A percentile compares a stretch with the other conserved stretches of the same genome.
Conservation (phyloP, 139 green algal genomes). For the Chlamydomonas schloesseri region DNA sequence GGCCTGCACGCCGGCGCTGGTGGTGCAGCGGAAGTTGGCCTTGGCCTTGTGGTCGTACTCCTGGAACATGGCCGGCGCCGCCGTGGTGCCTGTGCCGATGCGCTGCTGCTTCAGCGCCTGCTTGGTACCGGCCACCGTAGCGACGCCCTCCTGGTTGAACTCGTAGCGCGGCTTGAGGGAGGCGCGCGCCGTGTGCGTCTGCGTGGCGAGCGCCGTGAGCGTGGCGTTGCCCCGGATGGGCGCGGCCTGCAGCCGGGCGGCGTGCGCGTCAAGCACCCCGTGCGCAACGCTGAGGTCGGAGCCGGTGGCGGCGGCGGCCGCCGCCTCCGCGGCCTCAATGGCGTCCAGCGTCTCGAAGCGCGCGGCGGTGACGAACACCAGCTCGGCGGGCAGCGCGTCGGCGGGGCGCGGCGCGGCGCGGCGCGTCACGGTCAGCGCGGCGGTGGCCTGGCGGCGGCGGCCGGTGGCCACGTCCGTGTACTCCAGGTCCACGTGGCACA, state of each 20-base stretch:
- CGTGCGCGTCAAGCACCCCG: not conserved
- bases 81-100: not conserved
- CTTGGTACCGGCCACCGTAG: not conserved
- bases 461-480: conserved; percentile 13
- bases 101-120: conserved; percentile 27
- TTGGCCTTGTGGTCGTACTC: not conserved
- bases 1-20: not conserved
- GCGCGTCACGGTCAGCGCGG: not conserved
- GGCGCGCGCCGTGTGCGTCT: not conserved
- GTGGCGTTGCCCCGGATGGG: not conserved
- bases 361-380: conserved; percentile 46
- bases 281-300: not conserved
- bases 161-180: not conserved
- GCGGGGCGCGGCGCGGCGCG: not conserved
- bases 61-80: not conserved
- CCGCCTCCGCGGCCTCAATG: conserved; percentile 19
- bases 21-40: not conserved
- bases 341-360: conserved; percentile 47
- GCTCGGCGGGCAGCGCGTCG: conserved; percentile 16
- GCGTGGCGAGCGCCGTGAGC: not conserved
- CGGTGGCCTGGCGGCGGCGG: not conserved
- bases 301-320: not conserved
- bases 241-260: not conserved
- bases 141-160: not conserved
- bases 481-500: conserved; percentile 9